Evolutionary conservation across 768 basidiomycete genomes (phyloP).

Genomic region (Trametes villosa): DNA sequence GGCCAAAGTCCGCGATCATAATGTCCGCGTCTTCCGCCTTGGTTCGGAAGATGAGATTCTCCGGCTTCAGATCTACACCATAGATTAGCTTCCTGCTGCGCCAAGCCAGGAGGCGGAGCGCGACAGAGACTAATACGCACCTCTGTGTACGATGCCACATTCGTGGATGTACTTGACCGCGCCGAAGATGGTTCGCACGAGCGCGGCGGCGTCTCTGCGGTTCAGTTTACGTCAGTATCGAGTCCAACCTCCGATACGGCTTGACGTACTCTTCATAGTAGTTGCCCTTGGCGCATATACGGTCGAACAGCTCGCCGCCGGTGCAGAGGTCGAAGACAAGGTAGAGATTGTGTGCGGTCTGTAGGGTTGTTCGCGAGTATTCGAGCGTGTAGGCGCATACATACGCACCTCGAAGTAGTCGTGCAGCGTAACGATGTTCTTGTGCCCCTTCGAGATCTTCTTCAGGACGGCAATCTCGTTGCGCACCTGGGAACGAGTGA

Average conservation of each 20-base stretch:
- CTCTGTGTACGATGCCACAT: constrained; percentile 91
- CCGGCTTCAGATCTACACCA: constrained; percentile 85
- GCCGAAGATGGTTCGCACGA: constrained; percentile 84
- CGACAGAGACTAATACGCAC: constrained; percentile 39
- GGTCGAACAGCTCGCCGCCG: constrained; percentile 97
- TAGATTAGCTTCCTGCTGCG: neutral
- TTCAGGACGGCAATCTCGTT: constrained; percentile 98
- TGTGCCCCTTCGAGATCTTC: constrained; percentile 86
- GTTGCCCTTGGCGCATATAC: constrained; percentile 96
- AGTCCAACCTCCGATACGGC: neutral
- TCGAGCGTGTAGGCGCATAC: neutral
- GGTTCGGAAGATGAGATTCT: constrained; percentile 95
- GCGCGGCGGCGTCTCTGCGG: constrained; percentile 83
- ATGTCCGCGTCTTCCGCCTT: constrained; percentile 90
- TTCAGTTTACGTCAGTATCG: constrained; percentile 6
- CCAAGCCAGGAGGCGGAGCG: neutral
- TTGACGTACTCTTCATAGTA: constrained; percentile 91
- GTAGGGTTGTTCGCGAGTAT: constrained; percentile 2
- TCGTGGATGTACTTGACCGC: constrained; percentile 93
- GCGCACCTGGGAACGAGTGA: constrained; percentile 64
- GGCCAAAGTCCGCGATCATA: constrained; percentile 96
- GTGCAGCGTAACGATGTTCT: constrained; percentile 90
- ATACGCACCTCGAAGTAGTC: constrained; percentile 90
- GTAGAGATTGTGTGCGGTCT: constrained; percentile 93
- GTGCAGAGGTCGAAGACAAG: constrained; percentile 96